Evolutionary conservation across 805 yeast species (phyloP), one percentile per base, ranked within the genome.

Genomic region (Metschnikowia hibisci): DNA sequence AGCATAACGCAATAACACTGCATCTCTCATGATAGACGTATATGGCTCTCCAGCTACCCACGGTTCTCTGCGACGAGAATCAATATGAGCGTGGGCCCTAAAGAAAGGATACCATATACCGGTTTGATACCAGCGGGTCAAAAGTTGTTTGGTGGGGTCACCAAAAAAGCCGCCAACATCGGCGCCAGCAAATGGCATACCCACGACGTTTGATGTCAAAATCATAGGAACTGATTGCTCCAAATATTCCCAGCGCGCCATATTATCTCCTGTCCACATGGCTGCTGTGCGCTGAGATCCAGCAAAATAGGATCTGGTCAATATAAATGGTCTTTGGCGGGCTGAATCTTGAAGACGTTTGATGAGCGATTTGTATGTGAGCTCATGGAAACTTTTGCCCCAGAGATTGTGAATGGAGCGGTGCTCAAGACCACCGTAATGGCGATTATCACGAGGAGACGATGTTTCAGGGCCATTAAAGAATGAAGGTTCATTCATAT

Each of bases 101-200:
- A 93, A 91, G 57, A 93, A 93, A 28, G 99, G 99, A 64, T 91
- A 90, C 84, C 95, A 91, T 23, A 86, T 78, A 45, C 97, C 99
- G 2, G 95, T 75, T 62, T 93, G 99, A 60, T 90, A 91, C 99
- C 99, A 93, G 56, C 99, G 76, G 0, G 86, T 77, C 45, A 87
- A 69, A 47, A 93, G 66, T 57, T 93, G 98, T 28, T 77, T 73
- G 0, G 81, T 68, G 0, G 99, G 98, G 60, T 93, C 77, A 3
- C 95, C 96, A 58, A 89, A 90, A 59, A 93, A 93, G 0, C 99
- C 99, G 27, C 96, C 98, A 35, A 93, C 91, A 67, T 93, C 99
- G 7, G 96, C 91, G 7, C 99, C 99, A 6, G 85, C 76, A 66
- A 90, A 91, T 25, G 96, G 96, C 81, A 81, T 82, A 7, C 96